Conservation (phyloP, 495 filamentous ascomycete genomes). For the Jackrogersella multiformis region DNA sequence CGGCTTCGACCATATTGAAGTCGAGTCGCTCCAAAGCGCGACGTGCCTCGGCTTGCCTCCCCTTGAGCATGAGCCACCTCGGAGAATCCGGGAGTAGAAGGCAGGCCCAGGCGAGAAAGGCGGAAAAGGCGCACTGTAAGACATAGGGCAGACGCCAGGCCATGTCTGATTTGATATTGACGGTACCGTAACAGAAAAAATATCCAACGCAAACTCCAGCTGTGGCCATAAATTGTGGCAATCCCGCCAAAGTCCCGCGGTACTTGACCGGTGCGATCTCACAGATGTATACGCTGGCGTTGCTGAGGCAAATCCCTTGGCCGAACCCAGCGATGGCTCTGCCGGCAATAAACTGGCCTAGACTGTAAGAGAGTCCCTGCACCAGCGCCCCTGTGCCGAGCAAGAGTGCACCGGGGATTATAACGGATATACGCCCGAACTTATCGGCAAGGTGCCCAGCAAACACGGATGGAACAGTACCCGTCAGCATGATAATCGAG, state of each 20-base stretch:
- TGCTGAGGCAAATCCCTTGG: slow-evolving; percentile 67
- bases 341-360: slow-evolving; percentile 66
- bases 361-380: slow-evolving; percentile 54
- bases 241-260: slow-evolving; percentile 62
- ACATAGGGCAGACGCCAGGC: slow-evolving; percentile 67
- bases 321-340: slow-evolving; percentile 66
- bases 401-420: slow-evolving; percentile 62
- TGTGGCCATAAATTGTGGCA: slow-evolving; percentile 65
- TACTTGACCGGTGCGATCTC: slow-evolving; percentile 66
- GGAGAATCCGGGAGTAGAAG: slow-evolving; percentile 54
- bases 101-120: slow-evolving; percentile 51
- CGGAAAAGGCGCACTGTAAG: slow-evolving; percentile 54
- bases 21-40: slow-evolving; percentile 57
- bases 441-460: slow-evolving; percentile 69
- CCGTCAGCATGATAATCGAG: slow-evolving; percentile 70
- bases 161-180: slow-evolving; percentile 59
- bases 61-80: slow-evolving; percentile 53
- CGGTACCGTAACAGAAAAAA: slow-evolving; percentile 70
- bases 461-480: slow-evolving; percentile 68
- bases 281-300: slow-evolving; percentile 66
- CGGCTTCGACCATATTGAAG: slow-evolving; percentile 52
- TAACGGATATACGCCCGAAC: slow-evolving; percentile 62
- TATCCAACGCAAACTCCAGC: slow-evolving; percentile 64
- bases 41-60: slow-evolving; percentile 48
- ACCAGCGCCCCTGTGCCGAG: slow-evolving; percentile 65